Evolutionary conservation across 2,329 filamentous ascomycete species (phyloP).

Genomic region (Rasamsonia emersonii): DNA sequence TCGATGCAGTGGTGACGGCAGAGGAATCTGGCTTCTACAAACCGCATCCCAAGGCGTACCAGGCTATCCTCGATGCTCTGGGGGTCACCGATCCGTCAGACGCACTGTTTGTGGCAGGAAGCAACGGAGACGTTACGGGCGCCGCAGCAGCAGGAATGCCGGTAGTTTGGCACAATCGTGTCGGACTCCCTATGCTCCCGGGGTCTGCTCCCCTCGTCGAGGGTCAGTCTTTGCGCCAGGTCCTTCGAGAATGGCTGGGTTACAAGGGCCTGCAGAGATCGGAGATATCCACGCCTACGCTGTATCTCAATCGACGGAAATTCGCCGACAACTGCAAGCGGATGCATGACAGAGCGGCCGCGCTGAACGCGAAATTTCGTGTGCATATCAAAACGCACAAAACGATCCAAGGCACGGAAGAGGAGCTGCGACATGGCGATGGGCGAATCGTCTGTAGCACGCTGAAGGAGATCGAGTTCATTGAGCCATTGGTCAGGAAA

Average conservation of each 20-base stretch:
- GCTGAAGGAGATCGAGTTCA: slow-evolving; percentile 1
- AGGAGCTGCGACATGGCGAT: not conserved
- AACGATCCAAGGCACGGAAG: slow-evolving; percentile 1
- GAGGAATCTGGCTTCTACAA: slow-evolving; percentile 36
- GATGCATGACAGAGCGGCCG: slow-evolving; percentile 1
- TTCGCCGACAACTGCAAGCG: not conserved
- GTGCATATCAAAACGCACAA: slow-evolving; percentile 4
- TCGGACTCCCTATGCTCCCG: slow-evolving; percentile 7
- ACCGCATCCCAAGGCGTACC: slow-evolving; percentile 26
- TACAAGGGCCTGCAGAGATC: not conserved
- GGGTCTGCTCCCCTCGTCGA: slow-evolving; percentile 8
- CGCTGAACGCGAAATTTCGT: not conserved
- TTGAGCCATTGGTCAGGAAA: slow-evolving; percentile 1
- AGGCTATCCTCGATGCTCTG: slow-evolving; percentile 19
- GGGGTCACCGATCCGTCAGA: slow-evolving; percentile 18
- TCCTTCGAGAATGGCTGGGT: not conserved
- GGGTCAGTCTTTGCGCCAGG: slow-evolving; percentile 4
- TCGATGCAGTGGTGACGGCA: slow-evolving; percentile 29
- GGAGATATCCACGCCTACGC: slow-evolving; percentile 1
- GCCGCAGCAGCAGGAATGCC: slow-evolving; percentile 30
- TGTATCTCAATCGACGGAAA: slow-evolving; percentile 2
- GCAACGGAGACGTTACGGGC: slow-evolving; percentile 32
- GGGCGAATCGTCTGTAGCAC: slow-evolving; percentile 1
- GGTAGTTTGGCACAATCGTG: slow-evolving; percentile 32
- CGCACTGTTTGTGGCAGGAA: slow-evolving; percentile 32